A percentile compares a stretch with the other conserved stretches of the same genome.
Evolutionary conservation across 2,329 filamentous ascomycete species (phyloP).

Genomic region (Phoma sp.): DNA sequence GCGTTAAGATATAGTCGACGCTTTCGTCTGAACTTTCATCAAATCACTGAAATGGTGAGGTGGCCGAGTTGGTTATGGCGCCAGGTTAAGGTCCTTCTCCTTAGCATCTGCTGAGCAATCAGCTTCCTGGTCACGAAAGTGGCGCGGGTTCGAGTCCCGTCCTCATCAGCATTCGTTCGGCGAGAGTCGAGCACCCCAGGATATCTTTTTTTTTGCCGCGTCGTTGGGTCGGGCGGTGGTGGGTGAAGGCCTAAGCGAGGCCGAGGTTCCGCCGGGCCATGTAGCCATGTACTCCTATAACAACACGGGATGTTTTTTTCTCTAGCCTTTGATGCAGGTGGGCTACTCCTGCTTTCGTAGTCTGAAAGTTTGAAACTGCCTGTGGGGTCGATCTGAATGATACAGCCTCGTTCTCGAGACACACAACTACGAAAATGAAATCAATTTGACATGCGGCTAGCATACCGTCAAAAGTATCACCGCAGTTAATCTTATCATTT

Average conservation of each 20-base stretch:
- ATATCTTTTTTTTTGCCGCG: constrained; percentile 7
- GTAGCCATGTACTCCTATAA: too few species aligned
- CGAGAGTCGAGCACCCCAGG: background rate
- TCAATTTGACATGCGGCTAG: too few species aligned
- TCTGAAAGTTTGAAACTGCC: too few species aligned
- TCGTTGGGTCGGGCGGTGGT: background rate
- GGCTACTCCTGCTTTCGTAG: too few species aligned
- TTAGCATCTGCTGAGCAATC: constrained; percentile 31
- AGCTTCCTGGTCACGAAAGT: constrained; percentile 49
- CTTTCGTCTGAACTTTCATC: background rate
- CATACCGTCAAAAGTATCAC: too few species aligned
- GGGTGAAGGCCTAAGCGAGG: background rate
- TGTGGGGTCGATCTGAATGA: too few species aligned
- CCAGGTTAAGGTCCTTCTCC: constrained; percentile 42
- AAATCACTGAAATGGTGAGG: background rate
- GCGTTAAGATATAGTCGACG: too few species aligned
- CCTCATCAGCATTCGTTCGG: constrained; percentile 43
- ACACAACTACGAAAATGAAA: too few species aligned
- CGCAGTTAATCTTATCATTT: too few species aligned
- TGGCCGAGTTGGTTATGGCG: constrained; percentile 35
- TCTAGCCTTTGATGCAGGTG: too few species aligned
- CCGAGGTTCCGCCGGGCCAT: background rate
- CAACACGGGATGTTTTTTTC: too few species aligned
- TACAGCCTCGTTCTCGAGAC: too few species aligned
- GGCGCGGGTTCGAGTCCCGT: constrained; percentile 48